Conservation (phyloP, 345 rosid genomes). For the Dimocarpus longan region DNA sequence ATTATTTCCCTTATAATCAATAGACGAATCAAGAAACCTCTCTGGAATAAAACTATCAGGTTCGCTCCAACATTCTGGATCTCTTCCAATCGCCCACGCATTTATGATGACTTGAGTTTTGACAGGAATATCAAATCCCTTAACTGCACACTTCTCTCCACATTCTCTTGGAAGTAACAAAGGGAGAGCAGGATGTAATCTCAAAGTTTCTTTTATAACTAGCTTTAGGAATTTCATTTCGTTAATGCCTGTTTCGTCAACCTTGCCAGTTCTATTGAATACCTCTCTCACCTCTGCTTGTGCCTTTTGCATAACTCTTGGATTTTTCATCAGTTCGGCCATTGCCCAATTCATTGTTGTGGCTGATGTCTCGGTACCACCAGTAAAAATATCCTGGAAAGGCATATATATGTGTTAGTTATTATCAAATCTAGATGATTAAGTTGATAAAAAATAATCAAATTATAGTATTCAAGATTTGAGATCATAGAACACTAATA, state of each 20-base stretch:
- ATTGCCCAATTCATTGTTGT: constrained; percentile 34
- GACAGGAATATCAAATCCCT: constrained; percentile 30
- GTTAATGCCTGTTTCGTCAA: constrained; percentile 21
- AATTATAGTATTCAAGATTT: too few relatives aligned
- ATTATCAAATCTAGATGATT: too few relatives aligned
- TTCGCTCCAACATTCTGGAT: constrained; percentile 34
- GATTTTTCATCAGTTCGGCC: constrained; percentile 31
- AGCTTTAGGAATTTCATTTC: constrained; percentile 24
- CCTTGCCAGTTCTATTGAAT: constrained; percentile 19
- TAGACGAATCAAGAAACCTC: constrained; percentile 18
- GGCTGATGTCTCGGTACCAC: constrained; percentile 37
- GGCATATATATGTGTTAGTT: not conserved
- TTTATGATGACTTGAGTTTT: constrained; percentile 31
- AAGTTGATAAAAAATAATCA: too few relatives aligned
- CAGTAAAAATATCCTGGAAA: constrained; percentile 24
- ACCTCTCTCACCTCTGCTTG: constrained; percentile 32
- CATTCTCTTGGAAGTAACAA: constrained; percentile 36
- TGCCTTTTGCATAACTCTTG: constrained; percentile 23
- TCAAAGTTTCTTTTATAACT: constrained; percentile 32
- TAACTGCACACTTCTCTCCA: constrained; percentile 12
- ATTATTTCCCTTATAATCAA: constrained; percentile 25
- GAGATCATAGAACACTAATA: too few relatives aligned
- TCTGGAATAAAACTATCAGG: constrained; percentile 38
- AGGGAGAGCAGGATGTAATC: constrained; percentile 33
- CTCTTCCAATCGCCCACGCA: constrained; percentile 41